A percentile compares a stretch with the other conserved stretches of the same genome.
Evolutionary conservation across 805 yeast species (phyloP).

Genomic region (Ogataea nakhonphanomensis): DNA sequence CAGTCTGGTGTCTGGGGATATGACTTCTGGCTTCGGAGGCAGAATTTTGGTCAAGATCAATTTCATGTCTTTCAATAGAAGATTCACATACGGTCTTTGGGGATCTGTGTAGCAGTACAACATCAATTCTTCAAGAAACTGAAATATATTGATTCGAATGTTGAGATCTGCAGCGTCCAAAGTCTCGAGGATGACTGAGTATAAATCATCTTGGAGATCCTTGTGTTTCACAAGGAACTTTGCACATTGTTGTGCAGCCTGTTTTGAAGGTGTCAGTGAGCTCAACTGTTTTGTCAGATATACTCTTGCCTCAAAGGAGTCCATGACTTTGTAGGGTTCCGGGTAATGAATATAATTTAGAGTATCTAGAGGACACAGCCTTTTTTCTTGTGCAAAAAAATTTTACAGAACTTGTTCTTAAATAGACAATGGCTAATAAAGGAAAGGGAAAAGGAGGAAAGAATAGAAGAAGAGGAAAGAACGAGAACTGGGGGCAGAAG

Average conservation of each 20-base stretch:
- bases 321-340: conserved; percentile 46
- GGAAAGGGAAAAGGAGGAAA: conserved; percentile 67
- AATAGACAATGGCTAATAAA: conserved; percentile 51
- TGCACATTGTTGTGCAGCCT: conserved; percentile 47
- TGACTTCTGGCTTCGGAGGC: conserved; percentile 27
- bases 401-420: conserved; percentile 5
- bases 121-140: conserved; percentile 63
- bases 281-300: conserved; percentile 68
- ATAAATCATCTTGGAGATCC: conserved; percentile 65
- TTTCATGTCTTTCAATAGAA: conserved; percentile 33
- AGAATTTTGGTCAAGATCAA: conserved; percentile 34
- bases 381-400: conserved; percentile 5
- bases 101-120: conserved; percentile 31
- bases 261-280: conserved; percentile 60
- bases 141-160: conserved; percentile 61
- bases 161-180: conserved; percentile 54
- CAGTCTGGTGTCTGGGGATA: conserved; percentile 18
- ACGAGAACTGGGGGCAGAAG: conserved; percentile 84
- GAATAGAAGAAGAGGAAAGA: conserved; percentile 98
- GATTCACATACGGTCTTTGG: conserved; percentile 15
- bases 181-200: conserved; percentile 62
- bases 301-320: conserved; percentile 81
- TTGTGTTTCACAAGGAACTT: conserved; percentile 53
- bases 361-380: conserved; percentile 5
- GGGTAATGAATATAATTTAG: conserved; percentile 7